A percentile compares a stretch with the other conserved stretches of the same genome.
phyloP scores from a whole-genome alignment of 108 stramenopile genomes.

The Seminavis robusta region DNA sequence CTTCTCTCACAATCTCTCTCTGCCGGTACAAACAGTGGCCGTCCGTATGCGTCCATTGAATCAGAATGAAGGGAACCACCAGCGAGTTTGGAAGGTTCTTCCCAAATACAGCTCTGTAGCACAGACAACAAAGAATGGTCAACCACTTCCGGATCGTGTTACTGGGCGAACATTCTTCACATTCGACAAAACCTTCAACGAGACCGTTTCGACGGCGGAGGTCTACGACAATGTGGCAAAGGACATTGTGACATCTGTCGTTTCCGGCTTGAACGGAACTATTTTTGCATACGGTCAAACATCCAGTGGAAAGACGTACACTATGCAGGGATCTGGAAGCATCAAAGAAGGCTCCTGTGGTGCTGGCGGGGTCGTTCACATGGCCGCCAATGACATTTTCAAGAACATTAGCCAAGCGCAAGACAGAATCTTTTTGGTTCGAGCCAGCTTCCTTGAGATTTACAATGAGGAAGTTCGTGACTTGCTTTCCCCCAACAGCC shows the following conservation, averaged over 20 bases:
- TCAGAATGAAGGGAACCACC: constrained; percentile 46
- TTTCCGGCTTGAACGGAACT: constrained; percentile 95
- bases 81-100: constrained; percentile 81
- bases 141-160: constrained; percentile 67
- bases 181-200: constrained; percentile 92
- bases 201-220: constrained; percentile 62
- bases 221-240: constrained; percentile 89
- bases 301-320: constrained; percentile 88
- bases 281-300: constrained; percentile 97
- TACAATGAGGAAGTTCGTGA: constrained; percentile 99
- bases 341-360: constrained; percentile 49
- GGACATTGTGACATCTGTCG: constrained; percentile 83
- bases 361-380: constrained; percentile 67
- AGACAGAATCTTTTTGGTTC: constrained; percentile 76
- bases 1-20: background rate
- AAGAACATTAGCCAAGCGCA: constrained; percentile 50
- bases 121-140: constrained; percentile 65
- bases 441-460: constrained; percentile 97
- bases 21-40: constrained; percentile 66
- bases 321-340: constrained; percentile 87
- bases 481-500: constrained; percentile 56
- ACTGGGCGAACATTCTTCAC: constrained; percentile 84
- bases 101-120: constrained; percentile 72
- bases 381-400: constrained; percentile 86
- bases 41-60: constrained; percentile 94